Conservation (phyloP, 108 stramenopile genomes). For the Nitzschia palea region DNA sequence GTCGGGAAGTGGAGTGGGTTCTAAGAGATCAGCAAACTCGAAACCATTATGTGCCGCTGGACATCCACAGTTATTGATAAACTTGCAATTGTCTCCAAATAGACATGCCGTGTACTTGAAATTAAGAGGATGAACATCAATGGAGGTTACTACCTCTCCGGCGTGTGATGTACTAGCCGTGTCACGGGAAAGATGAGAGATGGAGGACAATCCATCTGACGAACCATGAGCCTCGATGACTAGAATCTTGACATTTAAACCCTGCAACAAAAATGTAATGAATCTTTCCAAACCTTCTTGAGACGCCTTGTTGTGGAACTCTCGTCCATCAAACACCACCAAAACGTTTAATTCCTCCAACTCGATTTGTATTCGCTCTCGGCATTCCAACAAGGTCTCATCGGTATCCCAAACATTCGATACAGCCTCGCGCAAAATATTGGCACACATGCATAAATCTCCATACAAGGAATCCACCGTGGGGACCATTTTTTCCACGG, state of each 20-base stretch:
- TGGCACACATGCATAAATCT: constrained; percentile 21
- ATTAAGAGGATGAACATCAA: constrained; percentile 27
- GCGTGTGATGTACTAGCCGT: neutral
- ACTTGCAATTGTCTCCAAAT: constrained; percentile 18
- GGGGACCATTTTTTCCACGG: constrained; percentile 5
- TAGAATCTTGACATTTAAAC: constrained; percentile 6
- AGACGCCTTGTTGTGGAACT: neutral
- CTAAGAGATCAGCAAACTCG: constrained; percentile 35
- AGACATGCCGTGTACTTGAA: constrained; percentile 25
- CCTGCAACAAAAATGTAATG: constrained; percentile 14
- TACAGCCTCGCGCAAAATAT: constrained; percentile 11
- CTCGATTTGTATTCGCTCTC: constrained; percentile 25
- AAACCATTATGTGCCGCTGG: constrained; percentile 19
- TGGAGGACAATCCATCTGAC: constrained; percentile 2
- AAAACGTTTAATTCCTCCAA: constrained; percentile 14
- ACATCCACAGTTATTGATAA: constrained; percentile 23
- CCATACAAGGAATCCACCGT: constrained; percentile 29
- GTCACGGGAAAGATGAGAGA: neutral
- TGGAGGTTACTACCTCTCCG: neutral
- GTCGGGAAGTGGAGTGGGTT: constrained; percentile 4
- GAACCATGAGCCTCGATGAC: neutral
- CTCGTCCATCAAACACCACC: constrained; percentile 23
- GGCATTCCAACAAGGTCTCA: constrained; percentile 11
- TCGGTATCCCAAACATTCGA: constrained; percentile 26
- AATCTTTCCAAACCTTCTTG: constrained; percentile 24